These are phyloP conservation scores for Coniochaeta sp. DNA, from an alignment of 2,329 filamentous ascomycete species.

Conservation along the genomic window DNA sequence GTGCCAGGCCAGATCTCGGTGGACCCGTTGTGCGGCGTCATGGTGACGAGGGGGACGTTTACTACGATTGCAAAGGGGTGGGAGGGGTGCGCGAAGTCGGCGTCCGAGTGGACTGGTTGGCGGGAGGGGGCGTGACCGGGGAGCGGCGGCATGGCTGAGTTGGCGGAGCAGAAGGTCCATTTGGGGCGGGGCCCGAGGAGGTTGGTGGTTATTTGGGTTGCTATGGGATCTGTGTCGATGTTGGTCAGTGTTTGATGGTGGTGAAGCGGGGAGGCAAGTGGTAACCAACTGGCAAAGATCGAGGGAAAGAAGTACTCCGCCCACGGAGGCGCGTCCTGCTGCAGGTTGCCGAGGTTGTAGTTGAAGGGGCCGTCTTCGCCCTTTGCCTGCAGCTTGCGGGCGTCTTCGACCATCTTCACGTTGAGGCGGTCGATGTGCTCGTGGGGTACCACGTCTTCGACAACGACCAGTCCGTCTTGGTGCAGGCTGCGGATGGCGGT, in stretches of 20 bases:
- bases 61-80: constrained; percentile 49
- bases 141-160: constrained; percentile 37
- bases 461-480: constrained; percentile 48
- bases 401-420: constrained; percentile 52
- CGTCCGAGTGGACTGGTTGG: constrained; percentile 53
- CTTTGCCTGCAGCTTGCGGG: constrained; percentile 38
- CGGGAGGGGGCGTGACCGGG: constrained; percentile 34
- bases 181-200: constrained; percentile 47
- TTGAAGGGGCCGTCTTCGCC: constrained; percentile 53
- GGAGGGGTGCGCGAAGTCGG: constrained; percentile 47
- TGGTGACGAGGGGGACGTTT: constrained; percentile 45
- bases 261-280: no score
- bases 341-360: constrained; percentile 55
- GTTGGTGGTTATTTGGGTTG: constrained; percentile 20
- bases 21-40: constrained; percentile 44
- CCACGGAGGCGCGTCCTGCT: constrained; percentile 50
- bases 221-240: constrained; percentile 41
- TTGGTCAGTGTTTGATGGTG: no score
- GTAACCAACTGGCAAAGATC: constrained; percentile 47
- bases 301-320: constrained; percentile 37
- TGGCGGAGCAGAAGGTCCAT: constrained; percentile 53
- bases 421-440: constrained; percentile 48
- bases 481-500: constrained; percentile 45
- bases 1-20: constrained; percentile 56
- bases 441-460: constrained; percentile 45